Evolutionary conservation across 1,284 basidiomycete species (phyloP).

Genomic region (Pseudozyma pruni): DNA sequence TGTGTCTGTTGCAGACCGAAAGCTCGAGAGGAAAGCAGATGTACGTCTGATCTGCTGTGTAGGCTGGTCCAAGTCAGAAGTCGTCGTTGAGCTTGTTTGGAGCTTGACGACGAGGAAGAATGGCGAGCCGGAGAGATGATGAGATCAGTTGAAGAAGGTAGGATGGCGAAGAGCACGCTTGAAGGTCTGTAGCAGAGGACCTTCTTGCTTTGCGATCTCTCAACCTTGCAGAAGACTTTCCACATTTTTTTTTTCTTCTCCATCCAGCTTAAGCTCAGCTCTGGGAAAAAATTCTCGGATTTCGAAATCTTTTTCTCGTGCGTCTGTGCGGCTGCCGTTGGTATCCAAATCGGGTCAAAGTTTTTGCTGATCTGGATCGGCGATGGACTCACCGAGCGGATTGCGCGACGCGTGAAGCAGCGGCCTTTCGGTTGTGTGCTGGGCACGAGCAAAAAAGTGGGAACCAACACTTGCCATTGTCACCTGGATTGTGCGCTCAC

Average conservation of each 20-base stretch:
- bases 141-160: conserved; percentile 9
- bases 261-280: conserved; percentile 11
- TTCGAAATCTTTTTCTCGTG: conserved; percentile 46
- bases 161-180: conserved; percentile 7
- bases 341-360: neutral
- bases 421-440: conserved; percentile 3
- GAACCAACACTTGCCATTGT: conserved; percentile 18
- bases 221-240: neutral
- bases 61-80: neutral
- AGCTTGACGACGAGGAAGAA: conserved; percentile 13
- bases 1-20: conserved; percentile 29
- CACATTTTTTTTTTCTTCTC: conserved; percentile 20
- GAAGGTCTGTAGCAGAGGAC: neutral
- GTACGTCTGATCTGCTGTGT: conserved; percentile 12
- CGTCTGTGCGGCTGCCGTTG: conserved; percentile 23
- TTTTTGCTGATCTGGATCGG: conserved; percentile 26
- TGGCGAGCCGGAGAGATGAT: neutral
- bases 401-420: conserved; percentile 46
- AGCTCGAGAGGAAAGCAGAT: conserved; percentile 5
- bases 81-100: conserved; percentile 8
- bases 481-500: neutral
- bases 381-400: conserved; percentile 4
- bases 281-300: conserved; percentile 41
- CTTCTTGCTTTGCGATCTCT: conserved; percentile 1
- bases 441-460: conserved; percentile 13